Percentiles rank a stretch among this genome's conserved stretches.
phyloP scores from a whole-genome alignment of 208 protist genomes.

The Leishmania arabica region DNA sequence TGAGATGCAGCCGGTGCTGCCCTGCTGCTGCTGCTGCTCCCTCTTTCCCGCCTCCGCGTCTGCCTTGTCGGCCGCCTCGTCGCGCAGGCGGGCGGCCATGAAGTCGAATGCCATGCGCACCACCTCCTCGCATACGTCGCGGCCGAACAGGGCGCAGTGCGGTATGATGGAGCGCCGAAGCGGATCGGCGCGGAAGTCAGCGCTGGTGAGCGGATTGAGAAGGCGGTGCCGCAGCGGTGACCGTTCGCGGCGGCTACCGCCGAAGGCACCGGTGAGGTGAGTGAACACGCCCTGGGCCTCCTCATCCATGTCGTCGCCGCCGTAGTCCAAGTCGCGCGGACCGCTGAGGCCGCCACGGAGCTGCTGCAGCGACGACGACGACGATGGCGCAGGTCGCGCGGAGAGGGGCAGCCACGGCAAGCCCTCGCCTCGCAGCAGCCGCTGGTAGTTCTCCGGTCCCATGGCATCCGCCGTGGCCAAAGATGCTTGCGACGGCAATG shows the following conservation, averaged over 20 bases:
- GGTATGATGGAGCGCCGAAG: slow-evolving; percentile 29
- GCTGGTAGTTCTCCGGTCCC: slow-evolving; percentile 1
- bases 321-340: neutral
- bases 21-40: slow-evolving; percentile 7
- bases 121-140: slow-evolving; percentile 32
- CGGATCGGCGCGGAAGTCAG: slow-evolving; percentile 11
- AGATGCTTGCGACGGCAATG: neutral
- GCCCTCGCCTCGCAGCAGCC: slow-evolving; percentile 1
- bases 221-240: slow-evolving; percentile 21
- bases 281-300: neutral
- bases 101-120: slow-evolving; percentile 27
- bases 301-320: neutral
- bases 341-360: slow-evolving; percentile 2
- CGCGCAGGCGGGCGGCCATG: slow-evolving; percentile 26
- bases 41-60: slow-evolving; percentile 8
- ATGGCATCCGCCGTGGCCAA: neutral
- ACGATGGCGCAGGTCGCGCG: neutral
- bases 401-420: slow-evolving; percentile 3
- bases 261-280: slow-evolving; percentile 1
- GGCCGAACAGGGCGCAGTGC: slow-evolving; percentile 27
- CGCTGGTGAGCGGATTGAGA: slow-evolving; percentile 16
- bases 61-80: slow-evolving; percentile 11
- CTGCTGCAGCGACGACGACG: neutral
- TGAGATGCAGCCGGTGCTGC: neutral
- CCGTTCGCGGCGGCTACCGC: slow-evolving; percentile 5